Conservation (phyloP, 768 basidiomycete species). For the Piloderma croceum region DNA sequence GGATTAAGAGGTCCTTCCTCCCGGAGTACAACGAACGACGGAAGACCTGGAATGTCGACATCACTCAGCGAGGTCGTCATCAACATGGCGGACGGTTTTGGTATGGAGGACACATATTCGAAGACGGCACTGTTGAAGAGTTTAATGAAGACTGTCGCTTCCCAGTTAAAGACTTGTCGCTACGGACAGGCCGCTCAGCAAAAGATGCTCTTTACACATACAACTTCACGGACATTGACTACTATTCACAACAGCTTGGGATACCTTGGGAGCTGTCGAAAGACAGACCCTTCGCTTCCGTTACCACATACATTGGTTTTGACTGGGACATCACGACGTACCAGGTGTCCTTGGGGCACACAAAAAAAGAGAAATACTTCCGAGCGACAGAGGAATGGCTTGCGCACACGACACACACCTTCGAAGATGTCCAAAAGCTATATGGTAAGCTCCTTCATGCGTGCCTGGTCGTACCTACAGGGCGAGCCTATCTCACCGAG, state of each 20-base stretch:
- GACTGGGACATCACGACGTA: slow-evolving; percentile 14
- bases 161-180: slow-evolving; percentile 13
- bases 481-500: slow-evolving; percentile 34
- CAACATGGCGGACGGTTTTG: slow-evolving; percentile 15
- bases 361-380: slow-evolving; percentile 25
- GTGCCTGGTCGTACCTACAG: slow-evolving; percentile 19
- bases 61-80: neutral
- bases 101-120: slow-evolving; percentile 12
- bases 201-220: slow-evolving; percentile 10
- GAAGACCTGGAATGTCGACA: neutral
- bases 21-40: slow-evolving; percentile 5
- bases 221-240: slow-evolving; percentile 18
- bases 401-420: slow-evolving; percentile 16
- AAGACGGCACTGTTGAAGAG: slow-evolving; percentile 14
- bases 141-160: slow-evolving; percentile 17
- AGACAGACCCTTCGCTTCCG: slow-evolving; percentile 10
- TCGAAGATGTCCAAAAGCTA: slow-evolving; percentile 30
- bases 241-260: slow-evolving; percentile 13
- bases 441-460: slow-evolving; percentile 38
- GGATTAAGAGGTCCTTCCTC: neutral
- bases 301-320: slow-evolving; percentile 17
- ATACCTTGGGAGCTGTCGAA: slow-evolving; percentile 18
- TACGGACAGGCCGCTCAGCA: neutral
- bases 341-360: slow-evolving; percentile 16
- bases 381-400: slow-evolving; percentile 24